phyloP scores from a whole-genome alignment of 2,329 filamentous ascomycete species.

The Cladophialophora immunda region DNA sequence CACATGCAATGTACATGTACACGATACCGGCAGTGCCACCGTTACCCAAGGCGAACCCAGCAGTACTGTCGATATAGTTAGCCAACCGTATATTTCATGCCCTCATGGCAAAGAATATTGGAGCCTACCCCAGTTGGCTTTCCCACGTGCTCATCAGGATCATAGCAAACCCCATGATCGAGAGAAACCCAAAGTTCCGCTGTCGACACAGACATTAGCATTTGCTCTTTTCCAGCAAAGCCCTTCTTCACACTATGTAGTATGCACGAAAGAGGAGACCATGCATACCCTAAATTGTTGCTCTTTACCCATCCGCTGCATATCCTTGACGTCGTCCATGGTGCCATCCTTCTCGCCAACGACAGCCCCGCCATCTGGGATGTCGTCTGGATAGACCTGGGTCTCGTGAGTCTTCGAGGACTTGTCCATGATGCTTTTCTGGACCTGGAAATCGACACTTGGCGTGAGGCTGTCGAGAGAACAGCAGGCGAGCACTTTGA shows the following conservation, averaged over 20 bases:
- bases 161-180: background rate
- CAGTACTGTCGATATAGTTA: background rate
- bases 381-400: background rate
- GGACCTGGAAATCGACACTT: background rate
- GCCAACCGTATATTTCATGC: background rate
- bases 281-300: background rate
- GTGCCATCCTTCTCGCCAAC: conserved; percentile 1
- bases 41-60: background rate
- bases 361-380: background rate
- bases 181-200: conserved; percentile 2
- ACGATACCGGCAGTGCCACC: background rate
- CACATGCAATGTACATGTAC: background rate
- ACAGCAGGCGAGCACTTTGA: background rate
- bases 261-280: background rate
- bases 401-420: background rate
- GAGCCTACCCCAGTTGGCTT: background rate
- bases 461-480: background rate
- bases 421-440: background rate
- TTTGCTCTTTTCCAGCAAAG: background rate
- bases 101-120: too few species aligned
- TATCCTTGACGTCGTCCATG: background rate
- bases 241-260: background rate
- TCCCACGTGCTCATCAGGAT: background rate
- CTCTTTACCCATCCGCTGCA: conserved; percentile 1
- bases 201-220: background rate